phyloP scores from a whole-genome alignment of 495 filamentous ascomycete genomes.

The Pseudomonodictys pantanalensis region DNA sequence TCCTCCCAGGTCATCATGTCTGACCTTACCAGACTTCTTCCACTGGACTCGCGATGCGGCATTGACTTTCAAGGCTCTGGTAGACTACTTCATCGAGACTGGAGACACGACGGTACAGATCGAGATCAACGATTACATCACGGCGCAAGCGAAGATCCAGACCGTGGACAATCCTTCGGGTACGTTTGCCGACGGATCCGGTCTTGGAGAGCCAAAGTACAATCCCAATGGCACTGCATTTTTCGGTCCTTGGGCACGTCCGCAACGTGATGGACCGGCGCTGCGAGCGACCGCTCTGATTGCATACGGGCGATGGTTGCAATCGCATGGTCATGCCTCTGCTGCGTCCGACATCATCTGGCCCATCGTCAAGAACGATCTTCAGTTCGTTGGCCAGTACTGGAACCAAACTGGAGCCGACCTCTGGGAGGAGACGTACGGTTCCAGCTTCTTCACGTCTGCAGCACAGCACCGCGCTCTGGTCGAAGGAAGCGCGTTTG shows the following conservation, averaged over 20 bases:
- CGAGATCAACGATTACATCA: conserved; percentile 55
- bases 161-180: conserved; percentile 60
- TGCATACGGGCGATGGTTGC: conserved; percentile 43
- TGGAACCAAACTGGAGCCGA: conserved; percentile 69
- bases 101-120: conserved; percentile 52
- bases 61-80: conserved; percentile 57
- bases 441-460: conserved; percentile 59
- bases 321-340: conserved; percentile 48
- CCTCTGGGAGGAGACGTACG: conserved; percentile 69
- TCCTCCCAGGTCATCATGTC: neutral
- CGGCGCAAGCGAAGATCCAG: conserved; percentile 58
- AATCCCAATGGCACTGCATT: conserved; percentile 58
- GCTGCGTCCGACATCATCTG: conserved; percentile 49
- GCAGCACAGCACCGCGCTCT: conserved; percentile 53
- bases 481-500: conserved; percentile 59
- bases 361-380: conserved; percentile 64
- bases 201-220: conserved; percentile 60
- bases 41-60: conserved; percentile 71
- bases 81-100: conserved; percentile 54
- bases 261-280: conserved; percentile 69
- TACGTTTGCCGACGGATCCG: conserved; percentile 40
- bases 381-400: conserved; percentile 66
- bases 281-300: conserved; percentile 63
- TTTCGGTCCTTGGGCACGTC: conserved; percentile 65
- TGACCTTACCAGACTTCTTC: conserved; percentile 44